Percentiles rank a stretch among this genome's conserved stretches.
Evolutionary conservation across 2,329 filamentous ascomycete species (phyloP).

Genomic region (Laburnicola sp.): DNA sequence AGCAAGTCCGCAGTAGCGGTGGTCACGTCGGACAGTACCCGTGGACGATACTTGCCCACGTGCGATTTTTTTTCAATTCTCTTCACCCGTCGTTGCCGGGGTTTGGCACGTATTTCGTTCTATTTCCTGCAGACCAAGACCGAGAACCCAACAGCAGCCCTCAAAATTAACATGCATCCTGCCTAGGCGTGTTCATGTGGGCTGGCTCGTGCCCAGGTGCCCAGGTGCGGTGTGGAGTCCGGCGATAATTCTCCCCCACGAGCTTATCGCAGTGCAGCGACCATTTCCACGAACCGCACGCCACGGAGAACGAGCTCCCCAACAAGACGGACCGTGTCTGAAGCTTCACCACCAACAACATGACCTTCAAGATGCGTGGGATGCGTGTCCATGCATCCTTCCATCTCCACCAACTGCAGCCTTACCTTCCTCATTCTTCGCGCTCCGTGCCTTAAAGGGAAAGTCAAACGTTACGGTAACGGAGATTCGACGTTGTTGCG

Average conservation of each 20-base stretch:
- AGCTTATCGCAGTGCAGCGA: slow-evolving; percentile 34
- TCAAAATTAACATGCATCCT: slow-evolving; percentile 23
- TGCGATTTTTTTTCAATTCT: not conserved
- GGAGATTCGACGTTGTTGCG: slow-evolving; percentile 1
- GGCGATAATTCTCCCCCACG: slow-evolving; percentile 36
- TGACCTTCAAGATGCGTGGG: not conserved
- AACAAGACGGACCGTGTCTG: slow-evolving; percentile 8
- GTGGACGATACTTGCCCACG: not conserved
- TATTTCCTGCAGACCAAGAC: slow-evolving; percentile 8
- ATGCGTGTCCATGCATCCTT: not conserved
- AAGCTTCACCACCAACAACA: not conserved
- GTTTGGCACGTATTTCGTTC: not conserved
- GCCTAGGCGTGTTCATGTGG: slow-evolving; percentile 35
- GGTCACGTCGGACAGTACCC: slow-evolving; percentile 4
- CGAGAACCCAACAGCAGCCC: slow-evolving; percentile 20
- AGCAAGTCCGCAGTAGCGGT: not conserved
- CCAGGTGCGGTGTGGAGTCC: slow-evolving; percentile 24
- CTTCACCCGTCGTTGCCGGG: slow-evolving; percentile 3
- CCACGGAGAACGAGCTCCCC: slow-evolving; percentile 17
- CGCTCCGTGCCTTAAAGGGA: not conserved
- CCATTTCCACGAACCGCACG: slow-evolving; percentile 28
- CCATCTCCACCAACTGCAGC: slow-evolving; percentile 9
- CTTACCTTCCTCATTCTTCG: slow-evolving; percentile 1
- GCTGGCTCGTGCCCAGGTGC: slow-evolving; percentile 19
- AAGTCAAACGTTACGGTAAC: slow-evolving; percentile 1